Conservation (phyloP, 140 eudicot genomes). For the Oenanthe javanica region DNA sequence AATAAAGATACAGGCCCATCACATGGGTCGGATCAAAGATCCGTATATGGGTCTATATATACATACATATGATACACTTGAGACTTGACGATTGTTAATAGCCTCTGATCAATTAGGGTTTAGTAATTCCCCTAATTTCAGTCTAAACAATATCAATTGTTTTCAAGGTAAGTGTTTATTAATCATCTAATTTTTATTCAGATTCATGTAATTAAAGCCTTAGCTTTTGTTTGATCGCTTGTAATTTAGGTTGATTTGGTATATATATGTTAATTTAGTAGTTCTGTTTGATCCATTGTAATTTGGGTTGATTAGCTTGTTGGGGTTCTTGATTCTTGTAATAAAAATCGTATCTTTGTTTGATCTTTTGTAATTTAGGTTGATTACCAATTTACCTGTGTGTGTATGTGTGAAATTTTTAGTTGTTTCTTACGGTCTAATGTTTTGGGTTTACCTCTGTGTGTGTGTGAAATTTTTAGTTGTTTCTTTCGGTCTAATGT, state of each 20-base stretch:
- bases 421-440: no score
- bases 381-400: not conserved
- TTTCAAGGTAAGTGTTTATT: not conserved
- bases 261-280: not conserved
- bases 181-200: not conserved
- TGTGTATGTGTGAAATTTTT: not conserved
- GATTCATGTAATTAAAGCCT: not conserved
- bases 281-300: not conserved
- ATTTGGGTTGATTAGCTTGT: not conserved
- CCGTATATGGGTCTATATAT: not conserved
- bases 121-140: not conserved
- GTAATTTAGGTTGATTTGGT: not conserved
- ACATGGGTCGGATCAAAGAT: not conserved
- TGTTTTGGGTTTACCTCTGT: no score
- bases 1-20: not conserved
- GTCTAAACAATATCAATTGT: not conserved
- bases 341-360: not conserved
- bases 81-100: no score
- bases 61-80: not conserved
- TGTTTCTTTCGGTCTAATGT: no score
- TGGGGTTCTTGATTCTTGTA: not conserved
- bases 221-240: not conserved
- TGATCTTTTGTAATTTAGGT: not conserved
- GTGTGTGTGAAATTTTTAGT: no score
- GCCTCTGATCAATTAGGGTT: not conserved